phyloP scores from a whole-genome alignment of 805 yeast genomes.

The Lipomyces mesembrius region DNA sequence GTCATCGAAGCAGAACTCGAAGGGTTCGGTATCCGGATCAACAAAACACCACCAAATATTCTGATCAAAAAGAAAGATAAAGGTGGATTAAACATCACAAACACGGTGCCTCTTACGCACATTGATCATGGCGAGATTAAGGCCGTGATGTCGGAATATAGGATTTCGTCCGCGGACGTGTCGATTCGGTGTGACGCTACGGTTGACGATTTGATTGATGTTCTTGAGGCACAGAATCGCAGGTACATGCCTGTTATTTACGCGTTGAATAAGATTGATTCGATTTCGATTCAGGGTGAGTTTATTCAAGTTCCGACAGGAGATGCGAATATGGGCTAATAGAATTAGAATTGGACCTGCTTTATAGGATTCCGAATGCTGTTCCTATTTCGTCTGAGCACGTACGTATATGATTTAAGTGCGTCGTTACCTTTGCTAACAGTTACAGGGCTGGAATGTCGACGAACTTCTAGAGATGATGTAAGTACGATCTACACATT shows the following conservation, averaged over 20 bases:
- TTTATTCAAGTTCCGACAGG: neutral
- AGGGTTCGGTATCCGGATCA: slow-evolving; percentile 95
- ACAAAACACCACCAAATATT: slow-evolving; percentile 89
- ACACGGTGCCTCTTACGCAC: slow-evolving; percentile 89
- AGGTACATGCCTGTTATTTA: slow-evolving; percentile 94
- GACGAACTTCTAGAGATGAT: slow-evolving; percentile 91
- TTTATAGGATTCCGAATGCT: slow-evolving; percentile 93
- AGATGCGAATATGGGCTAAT: neutral
- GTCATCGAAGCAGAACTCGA: slow-evolving; percentile 94
- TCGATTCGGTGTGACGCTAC: slow-evolving; percentile 98
- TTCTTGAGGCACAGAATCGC: slow-evolving; percentile 86
- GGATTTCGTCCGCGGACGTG: slow-evolving; percentile 93
- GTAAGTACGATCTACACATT: slow-evolving; percentile 44
- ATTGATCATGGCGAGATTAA: slow-evolving; percentile 89
- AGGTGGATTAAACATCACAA: slow-evolving; percentile 94
- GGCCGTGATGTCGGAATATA: slow-evolving; percentile 95
- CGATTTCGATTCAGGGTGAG: slow-evolving; percentile 74
- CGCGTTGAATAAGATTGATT: slow-evolving; percentile 93
- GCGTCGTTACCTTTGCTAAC: neutral
- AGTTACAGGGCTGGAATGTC: slow-evolving; percentile 77
- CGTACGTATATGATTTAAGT: slow-evolving; percentile 23
- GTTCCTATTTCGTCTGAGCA: slow-evolving; percentile 95
- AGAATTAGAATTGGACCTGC: slow-evolving; percentile 70
- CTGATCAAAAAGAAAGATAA: slow-evolving; percentile 88
- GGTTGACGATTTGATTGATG: slow-evolving; percentile 94